Evolutionary conservation across 768 basidiomycete genomes (phyloP).

Genomic region (Calvatia gigantea): DNA sequence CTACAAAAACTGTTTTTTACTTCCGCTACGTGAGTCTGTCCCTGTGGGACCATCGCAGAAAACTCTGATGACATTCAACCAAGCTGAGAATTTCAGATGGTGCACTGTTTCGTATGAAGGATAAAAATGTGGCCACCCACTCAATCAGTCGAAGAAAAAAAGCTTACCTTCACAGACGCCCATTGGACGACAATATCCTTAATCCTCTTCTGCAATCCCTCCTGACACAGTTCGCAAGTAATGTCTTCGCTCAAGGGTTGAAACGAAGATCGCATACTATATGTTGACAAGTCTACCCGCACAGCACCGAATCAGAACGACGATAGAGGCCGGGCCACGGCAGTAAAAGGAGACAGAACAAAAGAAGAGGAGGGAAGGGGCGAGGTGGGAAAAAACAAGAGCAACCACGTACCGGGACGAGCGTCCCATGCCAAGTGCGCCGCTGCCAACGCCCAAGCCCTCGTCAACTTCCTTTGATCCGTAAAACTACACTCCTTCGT

Average conservation of each 20-base stretch:
- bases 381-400: background rate
- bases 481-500: constrained; percentile 25
- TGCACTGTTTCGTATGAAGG: background rate
- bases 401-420: constrained; percentile 27
- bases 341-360: background rate
- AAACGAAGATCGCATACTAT: constrained; percentile 24
- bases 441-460: constrained; percentile 35
- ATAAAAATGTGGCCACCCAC: constrained; percentile 10
- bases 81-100: background rate
- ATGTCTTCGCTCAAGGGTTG: constrained; percentile 24
- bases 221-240: constrained; percentile 25
- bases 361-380: background rate
- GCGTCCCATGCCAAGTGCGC: constrained; percentile 35
- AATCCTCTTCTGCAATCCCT: constrained; percentile 21
- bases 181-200: constrained; percentile 26
- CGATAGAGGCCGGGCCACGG: no score
- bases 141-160: no score
- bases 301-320: constrained; percentile 1
- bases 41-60: no score
- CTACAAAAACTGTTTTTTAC: no score
- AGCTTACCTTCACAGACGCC: constrained; percentile 31
- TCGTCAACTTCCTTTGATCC: constrained; percentile 31
- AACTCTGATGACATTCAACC: no score
- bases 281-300: constrained; percentile 23
- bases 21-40: no score